Percentiles rank a stretch among this genome's conserved stretches.
Conservation (phyloP, 1,139 yeast species). For the Geotrichum klebahnii region DNA sequence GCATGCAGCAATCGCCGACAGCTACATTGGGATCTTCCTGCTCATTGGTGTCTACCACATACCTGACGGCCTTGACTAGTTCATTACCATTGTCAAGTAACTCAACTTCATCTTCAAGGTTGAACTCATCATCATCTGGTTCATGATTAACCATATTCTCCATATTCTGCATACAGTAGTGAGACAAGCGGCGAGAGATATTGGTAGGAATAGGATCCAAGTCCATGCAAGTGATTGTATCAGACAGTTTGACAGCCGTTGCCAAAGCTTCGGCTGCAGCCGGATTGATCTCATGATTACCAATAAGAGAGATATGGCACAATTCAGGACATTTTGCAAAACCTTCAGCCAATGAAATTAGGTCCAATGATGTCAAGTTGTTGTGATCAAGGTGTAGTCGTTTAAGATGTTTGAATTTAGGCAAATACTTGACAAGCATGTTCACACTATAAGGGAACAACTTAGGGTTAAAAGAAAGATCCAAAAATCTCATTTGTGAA, state of each 20-base stretch:
- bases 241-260: constrained; percentile 63
- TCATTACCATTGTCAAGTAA: constrained; percentile 33
- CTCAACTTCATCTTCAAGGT: constrained; percentile 37
- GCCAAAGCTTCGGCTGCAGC: constrained; percentile 66
- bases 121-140: constrained; percentile 37
- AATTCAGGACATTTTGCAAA: constrained; percentile 65
- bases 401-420: constrained; percentile 59
- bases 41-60: constrained; percentile 28
- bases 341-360: constrained; percentile 65
- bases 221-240: constrained; percentile 63
- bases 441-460: constrained; percentile 71
- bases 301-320: constrained; percentile 71
- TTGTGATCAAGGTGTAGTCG: constrained; percentile 77
- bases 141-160: constrained; percentile 44
- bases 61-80: constrained; percentile 34
- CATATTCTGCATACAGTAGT: constrained; percentile 79
- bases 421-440: constrained; percentile 57
- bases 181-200: constrained; percentile 71
- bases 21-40: constrained; percentile 24
- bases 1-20: constrained; percentile 16
- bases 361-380: constrained; percentile 57
- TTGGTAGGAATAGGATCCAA: constrained; percentile 70
- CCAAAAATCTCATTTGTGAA: constrained; percentile 64
- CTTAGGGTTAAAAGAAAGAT: constrained; percentile 67
- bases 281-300: constrained; percentile 53